Evolutionary conservation across 805 yeast genomes (phyloP).

Genomic region (Priceomyces melissophilus): DNA sequence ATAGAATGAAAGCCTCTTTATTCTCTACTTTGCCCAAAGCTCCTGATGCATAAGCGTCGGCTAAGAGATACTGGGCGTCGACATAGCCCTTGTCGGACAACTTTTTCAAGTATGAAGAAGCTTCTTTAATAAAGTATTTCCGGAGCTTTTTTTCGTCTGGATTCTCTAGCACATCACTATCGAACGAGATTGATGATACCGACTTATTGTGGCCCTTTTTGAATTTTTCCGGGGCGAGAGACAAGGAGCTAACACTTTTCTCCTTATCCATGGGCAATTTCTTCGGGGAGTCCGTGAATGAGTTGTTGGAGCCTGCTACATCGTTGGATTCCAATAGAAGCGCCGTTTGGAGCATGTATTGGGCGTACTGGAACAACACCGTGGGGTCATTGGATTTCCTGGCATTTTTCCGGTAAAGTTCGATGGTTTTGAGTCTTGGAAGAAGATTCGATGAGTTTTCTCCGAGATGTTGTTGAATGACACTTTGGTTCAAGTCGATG

Average conservation of each 20-base stretch:
- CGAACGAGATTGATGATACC: slow-evolving; percentile 19
- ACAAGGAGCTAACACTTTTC: slow-evolving; percentile 4
- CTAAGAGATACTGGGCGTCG: slow-evolving; percentile 89
- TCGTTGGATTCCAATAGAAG: slow-evolving; percentile 46
- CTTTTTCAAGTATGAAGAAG: slow-evolving; percentile 62
- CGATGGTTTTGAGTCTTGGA: slow-evolving; percentile 80
- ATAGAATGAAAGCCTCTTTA: slow-evolving; percentile 69
- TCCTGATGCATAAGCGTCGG: slow-evolving; percentile 85
- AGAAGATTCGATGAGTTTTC: slow-evolving; percentile 47
- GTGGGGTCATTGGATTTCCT: slow-evolving; percentile 81
- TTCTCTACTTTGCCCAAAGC: slow-evolving; percentile 78
- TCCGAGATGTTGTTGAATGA: slow-evolving; percentile 54
- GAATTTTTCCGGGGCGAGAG: slow-evolving; percentile 5
- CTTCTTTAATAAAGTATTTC: slow-evolving; percentile 69
- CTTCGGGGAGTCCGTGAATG: slow-evolving; percentile 14
- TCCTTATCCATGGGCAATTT: slow-evolving; percentile 7
- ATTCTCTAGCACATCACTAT: slow-evolving; percentile 10
- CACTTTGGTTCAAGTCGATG: slow-evolving; percentile 51
- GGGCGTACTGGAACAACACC: slow-evolving; percentile 87
- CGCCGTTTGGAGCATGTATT: slow-evolving; percentile 84
- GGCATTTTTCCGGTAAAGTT: slow-evolving; percentile 82
- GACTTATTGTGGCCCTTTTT: slow-evolving; percentile 17
- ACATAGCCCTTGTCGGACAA: slow-evolving; percentile 76
- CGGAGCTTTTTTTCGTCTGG: slow-evolving; percentile 35
- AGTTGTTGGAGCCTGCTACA: slow-evolving; percentile 1